phyloP scores from a whole-genome alignment of 2,329 filamentous ascomycete species.

The Trematosphaeria pertusa region DNA sequence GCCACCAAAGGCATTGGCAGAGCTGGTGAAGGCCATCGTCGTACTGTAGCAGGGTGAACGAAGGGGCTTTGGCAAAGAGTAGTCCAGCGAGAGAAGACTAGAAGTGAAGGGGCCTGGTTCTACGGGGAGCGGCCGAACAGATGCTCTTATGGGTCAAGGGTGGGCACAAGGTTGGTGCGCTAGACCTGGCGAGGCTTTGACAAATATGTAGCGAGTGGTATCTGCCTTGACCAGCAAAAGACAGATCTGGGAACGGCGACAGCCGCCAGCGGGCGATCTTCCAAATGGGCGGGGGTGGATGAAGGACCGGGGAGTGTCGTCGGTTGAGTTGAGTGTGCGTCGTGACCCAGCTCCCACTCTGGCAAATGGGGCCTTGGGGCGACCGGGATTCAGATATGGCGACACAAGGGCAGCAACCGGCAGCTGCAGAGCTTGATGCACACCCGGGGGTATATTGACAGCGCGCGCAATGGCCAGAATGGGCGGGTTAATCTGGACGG shows the following conservation, averaged over 20 bases:
- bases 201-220: constrained; percentile 37
- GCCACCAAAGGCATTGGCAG: constrained; percentile 14
- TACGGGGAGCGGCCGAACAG: constrained; percentile 25
- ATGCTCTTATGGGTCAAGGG: constrained; percentile 28
- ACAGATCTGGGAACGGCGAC: constrained; percentile 37
- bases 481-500: constrained; percentile 36
- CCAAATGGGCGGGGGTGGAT: constrained; percentile 22
- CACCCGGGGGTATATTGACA: constrained; percentile 26
- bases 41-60: constrained; percentile 12
- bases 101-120: constrained; percentile 19
- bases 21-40: constrained; percentile 30
- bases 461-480: constrained; percentile 27
- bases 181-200: constrained; percentile 19
- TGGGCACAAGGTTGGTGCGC: constrained; percentile 6
- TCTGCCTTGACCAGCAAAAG: constrained; percentile 50
- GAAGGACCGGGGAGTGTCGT: constrained; percentile 22
- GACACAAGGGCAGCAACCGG: constrained; percentile 24
- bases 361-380: constrained; percentile 27
- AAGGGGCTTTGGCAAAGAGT: constrained; percentile 25
- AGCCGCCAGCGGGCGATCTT: constrained; percentile 16
- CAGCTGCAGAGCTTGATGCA: constrained; percentile 27
- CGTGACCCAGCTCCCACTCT: constrained; percentile 34
- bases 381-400: constrained; percentile 30
- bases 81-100: constrained; percentile 20
- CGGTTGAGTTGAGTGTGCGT: constrained; percentile 24